Evolutionary conservation across 441 rosid genomes (phyloP).

Genomic region (Gossypium schwendimanii): DNA sequence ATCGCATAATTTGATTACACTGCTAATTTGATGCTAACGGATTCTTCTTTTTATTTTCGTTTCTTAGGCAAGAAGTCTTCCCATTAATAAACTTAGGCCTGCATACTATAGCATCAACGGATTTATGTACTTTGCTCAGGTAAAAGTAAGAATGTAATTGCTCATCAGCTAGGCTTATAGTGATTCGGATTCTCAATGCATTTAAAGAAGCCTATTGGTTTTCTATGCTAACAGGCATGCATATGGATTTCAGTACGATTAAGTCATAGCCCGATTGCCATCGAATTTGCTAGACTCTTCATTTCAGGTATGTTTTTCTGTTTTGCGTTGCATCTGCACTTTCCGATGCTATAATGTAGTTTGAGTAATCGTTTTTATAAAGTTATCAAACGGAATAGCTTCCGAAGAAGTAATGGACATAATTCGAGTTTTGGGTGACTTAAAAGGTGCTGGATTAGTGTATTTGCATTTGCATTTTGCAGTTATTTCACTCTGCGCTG

Average conservation of each 20-base stretch:
- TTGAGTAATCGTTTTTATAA: background rate
- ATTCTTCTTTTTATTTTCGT: background rate
- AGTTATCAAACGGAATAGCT: constrained; percentile 4
- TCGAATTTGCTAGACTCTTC: constrained; percentile 40
- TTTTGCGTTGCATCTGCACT: background rate
- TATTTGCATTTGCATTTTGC: constrained; percentile 3
- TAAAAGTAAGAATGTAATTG: constrained; percentile 8
- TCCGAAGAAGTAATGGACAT: background rate
- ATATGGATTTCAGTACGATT: constrained; percentile 46
- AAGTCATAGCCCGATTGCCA: constrained; percentile 26
- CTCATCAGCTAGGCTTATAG: background rate
- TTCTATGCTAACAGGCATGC: constrained; percentile 31
- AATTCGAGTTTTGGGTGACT: background rate
- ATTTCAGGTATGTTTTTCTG: constrained; percentile 36
- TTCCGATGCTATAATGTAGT: background rate
- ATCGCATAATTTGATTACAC: background rate
- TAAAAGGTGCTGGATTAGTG: background rate
- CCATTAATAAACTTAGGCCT: constrained; percentile 47
- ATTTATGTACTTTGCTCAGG: constrained; percentile 42
- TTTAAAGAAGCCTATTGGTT: background rate
- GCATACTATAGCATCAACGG: constrained; percentile 39
- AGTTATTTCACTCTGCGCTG: constrained; percentile 47
- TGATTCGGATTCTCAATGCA: background rate
- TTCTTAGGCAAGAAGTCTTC: constrained; percentile 51
- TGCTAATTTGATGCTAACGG: background rate